Conservation (phyloP, 2,329 filamentous ascomycete species). For the Gaeumannomyces sp. region DNA sequence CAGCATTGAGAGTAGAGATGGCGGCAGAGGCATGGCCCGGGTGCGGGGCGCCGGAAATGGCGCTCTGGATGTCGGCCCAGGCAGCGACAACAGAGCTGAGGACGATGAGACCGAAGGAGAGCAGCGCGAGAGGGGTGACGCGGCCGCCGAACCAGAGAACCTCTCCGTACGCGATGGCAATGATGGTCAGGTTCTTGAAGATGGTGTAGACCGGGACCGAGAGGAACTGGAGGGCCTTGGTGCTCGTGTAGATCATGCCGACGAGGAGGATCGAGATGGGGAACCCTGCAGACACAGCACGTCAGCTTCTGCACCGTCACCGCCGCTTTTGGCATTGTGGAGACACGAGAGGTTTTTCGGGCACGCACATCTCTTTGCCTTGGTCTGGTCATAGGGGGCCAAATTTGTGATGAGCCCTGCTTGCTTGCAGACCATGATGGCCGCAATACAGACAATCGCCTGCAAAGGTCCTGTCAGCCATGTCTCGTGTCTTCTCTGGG, state of each 20-base stretch:
- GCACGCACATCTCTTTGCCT: constrained; percentile 82
- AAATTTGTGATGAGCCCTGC: constrained; percentile 75
- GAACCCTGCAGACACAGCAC: constrained; percentile 61
- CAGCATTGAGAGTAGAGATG: constrained; percentile 85
- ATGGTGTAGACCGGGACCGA: constrained; percentile 99
- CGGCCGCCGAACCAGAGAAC: constrained; percentile 96
- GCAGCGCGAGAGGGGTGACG: constrained; percentile 78
- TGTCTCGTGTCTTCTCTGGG: not conserved
- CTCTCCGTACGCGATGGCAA: constrained; percentile 96
- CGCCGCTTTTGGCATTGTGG: not conserved
- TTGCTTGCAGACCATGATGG: constrained; percentile 78
- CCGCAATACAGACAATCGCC: constrained; percentile 82
- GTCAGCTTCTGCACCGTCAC: not conserved
- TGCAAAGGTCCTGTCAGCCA: constrained; percentile 31
- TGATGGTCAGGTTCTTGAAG: constrained; percentile 99
- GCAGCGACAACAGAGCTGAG: constrained; percentile 89
- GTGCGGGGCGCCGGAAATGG: constrained; percentile 56
- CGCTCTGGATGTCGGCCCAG: constrained; percentile 93
- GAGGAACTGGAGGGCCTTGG: constrained; percentile 91
- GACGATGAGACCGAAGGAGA: constrained; percentile 96
- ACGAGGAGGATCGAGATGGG: constrained; percentile 92
- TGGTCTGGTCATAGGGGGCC: constrained; percentile 75
- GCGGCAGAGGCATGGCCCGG: constrained; percentile 60
- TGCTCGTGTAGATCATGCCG: constrained; percentile 98
- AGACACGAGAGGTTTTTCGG: not conserved